Base-by-base conservation (phyloP, 163 green algal genomes). In the Prototheca cutis region DNA sequence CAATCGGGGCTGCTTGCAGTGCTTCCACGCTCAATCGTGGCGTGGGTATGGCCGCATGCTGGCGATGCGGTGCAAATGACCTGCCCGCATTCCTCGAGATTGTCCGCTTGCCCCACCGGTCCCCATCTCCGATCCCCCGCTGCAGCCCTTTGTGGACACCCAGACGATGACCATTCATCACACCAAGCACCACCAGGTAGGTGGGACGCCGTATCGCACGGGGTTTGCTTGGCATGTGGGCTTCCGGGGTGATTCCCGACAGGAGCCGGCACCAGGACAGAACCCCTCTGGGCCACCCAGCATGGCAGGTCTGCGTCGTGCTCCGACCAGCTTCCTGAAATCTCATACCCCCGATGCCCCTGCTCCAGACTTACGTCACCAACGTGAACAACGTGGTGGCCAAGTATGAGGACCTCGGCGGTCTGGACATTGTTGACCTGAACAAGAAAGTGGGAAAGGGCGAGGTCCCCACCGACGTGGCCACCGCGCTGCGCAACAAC, bases 371-470 rank as follows among this genome's bases (percentile, higher is more conserved):
- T 0, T 56, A 56, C 23, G 61, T 93, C 45, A 88, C 66, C 59
- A 91, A 91, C 66, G 25, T 89, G 17, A 93, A 77, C 48, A 67
- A 33, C 13, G 81, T 76, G 2, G 32, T 95, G 15, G 70, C 78
- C 36, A 90, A 90, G 68, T 80, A 82, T 63, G 75, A 78, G 0
- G 86, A 90, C 63, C 64, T 94, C 3, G 81, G 80, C 47, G 58
- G 48, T 28, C 61, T 89, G 48, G 75, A 74, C n/a, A 36, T 94
- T 2, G 70, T 81, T n/a, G 74, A 85, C 31, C 53, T 91, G 27
- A 84, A 83, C 68, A 66, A 74, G 40, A 48, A 56, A 23, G 72
- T 87, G 4, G 78, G 75, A 55, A 82, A 42, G 30, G 25, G 27
- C 6, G 13, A 40, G 2, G 18, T 71, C 2, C 63, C 68, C 3